These are phyloP conservation scores for Cryptococcus sp. DNA, from an alignment of 1,284 basidiomycete species.

Conservation along the genomic window DNA sequence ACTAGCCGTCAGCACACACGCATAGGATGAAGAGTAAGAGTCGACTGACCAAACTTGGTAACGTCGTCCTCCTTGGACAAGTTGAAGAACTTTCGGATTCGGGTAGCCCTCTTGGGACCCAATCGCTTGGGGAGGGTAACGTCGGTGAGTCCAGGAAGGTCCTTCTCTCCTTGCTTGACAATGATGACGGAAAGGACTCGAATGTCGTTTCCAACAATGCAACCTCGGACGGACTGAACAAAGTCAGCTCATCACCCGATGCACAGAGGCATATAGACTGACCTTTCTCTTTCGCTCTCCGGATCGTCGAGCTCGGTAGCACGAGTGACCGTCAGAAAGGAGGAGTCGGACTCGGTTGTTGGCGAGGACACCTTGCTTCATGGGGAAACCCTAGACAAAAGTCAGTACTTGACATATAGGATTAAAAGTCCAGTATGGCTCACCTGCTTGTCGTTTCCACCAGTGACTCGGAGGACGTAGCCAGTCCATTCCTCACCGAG, in stretches of 20 bases:
- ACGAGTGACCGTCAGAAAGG: slow-evolving; percentile 92
- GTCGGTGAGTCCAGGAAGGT: slow-evolving; percentile 91
- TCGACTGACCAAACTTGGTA: slow-evolving; percentile 72
- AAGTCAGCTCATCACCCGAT: slow-evolving; percentile 3
- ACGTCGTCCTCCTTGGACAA: slow-evolving; percentile 97
- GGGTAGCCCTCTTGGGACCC: slow-evolving; percentile 71
- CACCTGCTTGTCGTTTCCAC: slow-evolving; percentile 56
- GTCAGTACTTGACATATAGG: not conserved
- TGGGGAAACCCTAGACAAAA: slow-evolving; percentile 67
- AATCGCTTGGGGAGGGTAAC: slow-evolving; percentile 89
- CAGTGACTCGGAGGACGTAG: slow-evolving; percentile 94
- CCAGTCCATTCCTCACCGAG: slow-evolving; percentile 97
- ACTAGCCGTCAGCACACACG: slow-evolving; percentile 3
- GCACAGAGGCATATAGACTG: slow-evolving; percentile 2
- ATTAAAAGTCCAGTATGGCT: too few species aligned
- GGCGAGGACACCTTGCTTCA: slow-evolving; percentile 98
- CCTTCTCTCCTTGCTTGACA: slow-evolving; percentile 92
- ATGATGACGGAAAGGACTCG: slow-evolving; percentile 90
- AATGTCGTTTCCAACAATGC: slow-evolving; percentile 95
- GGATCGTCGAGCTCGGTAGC: slow-evolving; percentile 86
- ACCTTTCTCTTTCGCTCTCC: slow-evolving; percentile 96
- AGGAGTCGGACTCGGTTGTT: slow-evolving; percentile 91
- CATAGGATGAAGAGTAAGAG: not conserved
- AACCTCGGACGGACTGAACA: slow-evolving; percentile 67
- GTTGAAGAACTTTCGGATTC: slow-evolving; percentile 98